Conservation (phyloP, 768 basidiomycete genomes). For the Rhodosporidiobolus odoratus region DNA sequence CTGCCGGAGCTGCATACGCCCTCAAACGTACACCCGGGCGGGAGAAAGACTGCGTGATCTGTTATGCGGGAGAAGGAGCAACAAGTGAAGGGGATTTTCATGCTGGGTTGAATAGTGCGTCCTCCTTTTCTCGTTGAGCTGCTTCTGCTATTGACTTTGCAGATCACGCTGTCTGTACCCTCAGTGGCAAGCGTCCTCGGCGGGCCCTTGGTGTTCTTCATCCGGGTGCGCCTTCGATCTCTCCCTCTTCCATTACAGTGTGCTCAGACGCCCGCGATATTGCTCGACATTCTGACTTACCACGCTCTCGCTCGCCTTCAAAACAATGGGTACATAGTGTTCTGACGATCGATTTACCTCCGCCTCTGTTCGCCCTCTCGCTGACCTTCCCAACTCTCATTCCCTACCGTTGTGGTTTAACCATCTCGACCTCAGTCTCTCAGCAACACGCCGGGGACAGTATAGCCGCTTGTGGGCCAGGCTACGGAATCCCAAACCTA, state of each 20-base stretch:
- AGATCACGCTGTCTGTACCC: too few species aligned
- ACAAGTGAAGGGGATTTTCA: constrained; percentile 95
- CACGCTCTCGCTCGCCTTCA: background rate
- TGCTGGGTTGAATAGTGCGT: constrained; percentile 62
- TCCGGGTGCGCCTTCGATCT: constrained; percentile 26
- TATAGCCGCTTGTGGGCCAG: constrained; percentile 83
- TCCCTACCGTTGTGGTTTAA: constrained; percentile 55
- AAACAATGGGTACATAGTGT: constrained; percentile 35
- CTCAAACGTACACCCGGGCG: constrained; percentile 67
- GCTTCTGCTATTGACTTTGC: too few species aligned
- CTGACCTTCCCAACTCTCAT: background rate
- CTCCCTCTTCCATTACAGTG: constrained; percentile 62
- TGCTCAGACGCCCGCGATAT: too few species aligned
- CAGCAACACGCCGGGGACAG: constrained; percentile 92
- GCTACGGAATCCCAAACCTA: constrained; percentile 84
- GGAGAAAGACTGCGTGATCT: constrained; percentile 69
- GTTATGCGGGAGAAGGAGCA: constrained; percentile 86
- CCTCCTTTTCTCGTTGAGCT: constrained; percentile 50
- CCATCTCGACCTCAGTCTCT: constrained; percentile 82
- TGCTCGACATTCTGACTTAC: too few species aligned
- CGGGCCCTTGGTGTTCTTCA: constrained; percentile 42
- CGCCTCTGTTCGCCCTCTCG: background rate
- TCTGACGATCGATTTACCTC: too few species aligned
- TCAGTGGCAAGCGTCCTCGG: constrained; percentile 52
- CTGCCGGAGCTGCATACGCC: constrained; percentile 86